These are phyloP conservation scores for Plasmodium knowlesi DNA, from an alignment of 169 alveolate species.

Conservation along the genomic window DNA sequence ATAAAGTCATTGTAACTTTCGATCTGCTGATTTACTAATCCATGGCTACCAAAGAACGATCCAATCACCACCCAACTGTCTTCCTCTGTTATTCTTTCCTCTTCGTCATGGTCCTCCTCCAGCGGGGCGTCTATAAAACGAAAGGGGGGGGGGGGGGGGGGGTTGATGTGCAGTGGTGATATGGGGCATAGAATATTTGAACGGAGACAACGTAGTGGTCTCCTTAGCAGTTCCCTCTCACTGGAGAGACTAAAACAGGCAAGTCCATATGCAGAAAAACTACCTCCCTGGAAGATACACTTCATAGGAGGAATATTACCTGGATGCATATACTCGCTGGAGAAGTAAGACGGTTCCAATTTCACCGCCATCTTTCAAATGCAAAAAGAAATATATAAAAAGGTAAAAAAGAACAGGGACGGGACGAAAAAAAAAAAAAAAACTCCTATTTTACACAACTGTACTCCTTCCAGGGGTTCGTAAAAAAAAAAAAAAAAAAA, in stretches of 20 bases:
- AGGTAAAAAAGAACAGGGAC: neutral
- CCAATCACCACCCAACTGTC: constrained; percentile 78
- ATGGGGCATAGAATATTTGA: neutral
- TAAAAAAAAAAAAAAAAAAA: neutral
- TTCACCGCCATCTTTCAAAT: constrained; percentile 43
- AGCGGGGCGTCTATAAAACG: neutral
- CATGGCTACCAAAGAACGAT: constrained; percentile 89
- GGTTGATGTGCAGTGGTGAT: neutral
- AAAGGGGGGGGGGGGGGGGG: too few relatives aligned
- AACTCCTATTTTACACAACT: neutral
- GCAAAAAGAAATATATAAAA: neutral
- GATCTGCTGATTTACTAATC: constrained; percentile 96
- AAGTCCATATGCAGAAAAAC: neutral
- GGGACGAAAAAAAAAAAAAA: constrained; percentile 26
- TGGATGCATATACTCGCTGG: constrained; percentile 21
- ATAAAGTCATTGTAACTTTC: constrained; percentile 97
- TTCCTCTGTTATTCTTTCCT: constrained; percentile 42
- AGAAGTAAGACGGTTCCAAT: constrained; percentile 17
- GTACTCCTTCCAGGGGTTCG: neutral
- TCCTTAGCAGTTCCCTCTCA: too few relatives aligned
- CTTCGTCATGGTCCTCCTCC: neutral
- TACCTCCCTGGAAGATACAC: neutral
- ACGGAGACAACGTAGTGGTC: neutral
- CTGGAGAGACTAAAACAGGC: neutral
- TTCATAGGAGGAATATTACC: neutral